Evolutionary conservation across 495 filamentous ascomycete species (phyloP), one percentile per base, ranked within the genome.

Genomic region (Aspergillus campestris): DNA sequence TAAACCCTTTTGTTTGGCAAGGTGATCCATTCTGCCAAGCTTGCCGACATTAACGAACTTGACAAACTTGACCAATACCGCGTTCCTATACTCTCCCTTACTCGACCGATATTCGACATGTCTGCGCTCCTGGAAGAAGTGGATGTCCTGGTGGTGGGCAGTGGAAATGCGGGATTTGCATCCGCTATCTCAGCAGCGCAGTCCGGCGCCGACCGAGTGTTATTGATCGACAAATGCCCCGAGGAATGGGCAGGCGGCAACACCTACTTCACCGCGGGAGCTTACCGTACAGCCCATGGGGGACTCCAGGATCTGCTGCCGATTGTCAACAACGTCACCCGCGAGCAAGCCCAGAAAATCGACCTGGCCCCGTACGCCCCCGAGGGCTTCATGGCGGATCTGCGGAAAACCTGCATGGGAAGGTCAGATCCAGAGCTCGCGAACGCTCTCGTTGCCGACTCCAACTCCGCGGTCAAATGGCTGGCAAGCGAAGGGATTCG

Each of bases 91-190:
- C n/a, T n/a, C n/a, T n/a, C n/a, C n/a, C n/a, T n/a, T n/a, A n/a
- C n/a, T n/a, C n/a, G n/a, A n/a, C n/a, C n/a, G n/a, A n/a, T n/a
- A n/a, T n/a, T n/a, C n/a, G n/a, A n/a, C n/a, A n/a, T 24, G 18
- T 24, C 18, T 4, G 33, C 53, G 5, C 42, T 42, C 24, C 56
- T 45, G 52, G 52, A 55, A 38, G 51, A 42, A 45, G 63, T 50
- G 54, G 72, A 77, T 51, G 66, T 82, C 40, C 59, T 82, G 0
- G 63, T 83, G 6, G 55, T 80, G 42, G 78, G 78, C 46, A 57
- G 66, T 34, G 79, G 78, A 15, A 81, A 81, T 51, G 80, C 79
- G 11, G 80, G 78, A 27, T 75, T 81, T 61, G 72, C 60, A 9
- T 70, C 79, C 8, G 78, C 76, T 27, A 51, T 67, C 6, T 68